These are phyloP conservation scores for Psilocybe azurescens DNA, from an alignment of 768 basidiomycete species.

Conservation along the genomic window DNA sequence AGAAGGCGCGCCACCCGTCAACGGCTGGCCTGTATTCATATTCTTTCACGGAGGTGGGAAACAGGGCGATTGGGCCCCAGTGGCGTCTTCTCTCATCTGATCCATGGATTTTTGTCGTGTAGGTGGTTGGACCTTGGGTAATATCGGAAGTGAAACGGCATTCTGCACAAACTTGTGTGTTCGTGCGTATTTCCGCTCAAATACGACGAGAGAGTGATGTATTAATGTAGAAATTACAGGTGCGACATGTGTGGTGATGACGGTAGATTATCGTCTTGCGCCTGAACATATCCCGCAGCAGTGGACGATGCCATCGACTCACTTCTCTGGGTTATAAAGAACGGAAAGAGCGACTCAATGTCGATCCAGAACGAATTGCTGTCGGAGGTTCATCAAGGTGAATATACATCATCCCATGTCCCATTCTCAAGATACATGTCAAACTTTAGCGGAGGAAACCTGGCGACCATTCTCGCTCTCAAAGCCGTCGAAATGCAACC, in stretches of 20 bases:
- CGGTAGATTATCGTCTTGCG: constrained; percentile 74
- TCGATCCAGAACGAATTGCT: constrained; percentile 60
- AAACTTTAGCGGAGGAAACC: constrained; percentile 63
- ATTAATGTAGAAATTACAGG: constrained; percentile 35
- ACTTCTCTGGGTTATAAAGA: constrained; percentile 60
- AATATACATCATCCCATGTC: neutral
- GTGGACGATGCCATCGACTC: constrained; percentile 75
- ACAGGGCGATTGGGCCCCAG: too few species aligned
- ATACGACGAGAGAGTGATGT: neutral
- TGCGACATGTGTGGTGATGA: constrained; percentile 64
- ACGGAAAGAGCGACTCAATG: constrained; percentile 52
- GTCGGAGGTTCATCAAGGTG: constrained; percentile 80
- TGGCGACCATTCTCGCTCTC: constrained; percentile 68
- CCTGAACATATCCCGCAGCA: constrained; percentile 76
- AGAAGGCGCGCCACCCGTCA: constrained; percentile 47
- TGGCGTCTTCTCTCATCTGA: neutral
- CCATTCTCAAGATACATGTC: neutral
- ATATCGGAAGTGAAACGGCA: constrained; percentile 58
- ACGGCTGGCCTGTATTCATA: constrained; percentile 75
- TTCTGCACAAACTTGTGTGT: constrained; percentile 68
- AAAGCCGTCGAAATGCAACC: constrained; percentile 57
- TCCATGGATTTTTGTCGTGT: neutral
- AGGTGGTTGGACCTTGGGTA: constrained; percentile 84
- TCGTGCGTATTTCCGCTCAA: constrained; percentile 38
- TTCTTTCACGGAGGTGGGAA: constrained; percentile 75